A percentile compares a stretch with the other conserved stretches of the same genome.
phyloP scores from a whole-genome alignment of 108 stramenopile species.

The Pinguiococcus pyrenoidosus region DNA sequence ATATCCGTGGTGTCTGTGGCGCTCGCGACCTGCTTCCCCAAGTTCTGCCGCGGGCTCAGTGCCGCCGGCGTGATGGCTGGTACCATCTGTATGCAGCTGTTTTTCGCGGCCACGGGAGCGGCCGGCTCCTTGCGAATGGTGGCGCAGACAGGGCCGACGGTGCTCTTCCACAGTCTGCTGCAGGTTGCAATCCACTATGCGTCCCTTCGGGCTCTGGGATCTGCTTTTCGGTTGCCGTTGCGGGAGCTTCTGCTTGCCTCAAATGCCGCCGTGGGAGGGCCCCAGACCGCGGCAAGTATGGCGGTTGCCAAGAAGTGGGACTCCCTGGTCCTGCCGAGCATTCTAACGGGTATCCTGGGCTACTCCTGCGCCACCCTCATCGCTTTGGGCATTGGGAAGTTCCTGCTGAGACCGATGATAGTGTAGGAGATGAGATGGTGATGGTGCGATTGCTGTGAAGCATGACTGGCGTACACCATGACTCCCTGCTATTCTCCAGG shows the following conservation, averaged over 20 bases:
- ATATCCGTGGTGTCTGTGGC: constrained; percentile 57
- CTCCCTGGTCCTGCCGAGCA: constrained; percentile 58
- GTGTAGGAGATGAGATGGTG: no score
- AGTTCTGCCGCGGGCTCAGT: constrained; percentile 46
- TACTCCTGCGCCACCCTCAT: constrained; percentile 74
- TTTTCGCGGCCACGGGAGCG: constrained; percentile 77
- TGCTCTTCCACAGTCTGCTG: constrained; percentile 61
- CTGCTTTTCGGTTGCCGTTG: constrained; percentile 42
- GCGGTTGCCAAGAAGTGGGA: constrained; percentile 79
- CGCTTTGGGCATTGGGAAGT: constrained; percentile 46
- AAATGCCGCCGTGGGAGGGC: constrained; percentile 82
- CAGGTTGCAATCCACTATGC: constrained; percentile 66
- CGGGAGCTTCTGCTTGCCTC: constrained; percentile 65
- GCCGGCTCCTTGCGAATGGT: constrained; percentile 19
- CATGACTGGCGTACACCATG: no score
- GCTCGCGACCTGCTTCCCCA: constrained; percentile 53
- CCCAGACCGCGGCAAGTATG: constrained; percentile 65
- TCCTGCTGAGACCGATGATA: constrained; percentile 5
- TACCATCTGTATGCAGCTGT: constrained; percentile 65
- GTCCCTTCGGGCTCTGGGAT: constrained; percentile 51
- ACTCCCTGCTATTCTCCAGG: no score
- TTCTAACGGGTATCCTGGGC: constrained; percentile 74
- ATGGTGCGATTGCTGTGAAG: no score
- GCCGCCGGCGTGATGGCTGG: constrained; percentile 51
- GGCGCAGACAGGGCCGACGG: constrained; percentile 31